Percentiles rank a stretch among this genome's conserved stretches.
These are phyloP conservation scores for Lecanicillium sp. DNA, from an alignment of 2,329 filamentous ascomycete species.

Conservation along the genomic window DNA sequence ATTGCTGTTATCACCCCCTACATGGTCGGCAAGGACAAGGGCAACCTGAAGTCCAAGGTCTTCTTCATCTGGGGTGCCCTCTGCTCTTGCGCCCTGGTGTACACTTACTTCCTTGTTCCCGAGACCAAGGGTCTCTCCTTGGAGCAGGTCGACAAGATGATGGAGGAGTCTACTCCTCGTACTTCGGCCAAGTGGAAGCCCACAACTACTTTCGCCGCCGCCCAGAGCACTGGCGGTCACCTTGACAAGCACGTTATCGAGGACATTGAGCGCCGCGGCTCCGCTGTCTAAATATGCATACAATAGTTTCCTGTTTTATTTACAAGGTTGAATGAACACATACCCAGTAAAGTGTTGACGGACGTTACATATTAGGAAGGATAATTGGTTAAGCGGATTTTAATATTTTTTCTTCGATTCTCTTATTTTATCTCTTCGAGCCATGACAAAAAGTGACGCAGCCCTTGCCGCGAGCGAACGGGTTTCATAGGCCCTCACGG, in stretches of 20 bases:
- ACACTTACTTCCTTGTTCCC: conserved; percentile 67
- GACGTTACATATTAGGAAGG: not conserved
- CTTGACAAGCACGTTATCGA: conserved; percentile 25
- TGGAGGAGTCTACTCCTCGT: conserved; percentile 76
- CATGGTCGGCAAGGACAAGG: conserved; percentile 56
- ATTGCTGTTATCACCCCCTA: conserved; percentile 66
- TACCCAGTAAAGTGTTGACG: conserved; percentile 5
- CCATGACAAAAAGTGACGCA: not conserved
- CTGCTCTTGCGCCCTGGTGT: conserved; percentile 54
- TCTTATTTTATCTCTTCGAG: too few relatives aligned
- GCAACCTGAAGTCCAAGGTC: conserved; percentile 62
- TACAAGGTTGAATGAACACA: conserved; percentile 11
- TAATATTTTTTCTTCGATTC: conserved; percentile 1
- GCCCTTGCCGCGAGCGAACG: too few relatives aligned
- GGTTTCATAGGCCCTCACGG: too few relatives aligned
- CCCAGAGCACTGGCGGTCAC: conserved; percentile 34
- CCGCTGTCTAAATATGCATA: conserved; percentile 24
- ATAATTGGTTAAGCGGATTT: not conserved
- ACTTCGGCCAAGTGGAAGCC: conserved; percentile 73
- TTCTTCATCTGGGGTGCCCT: conserved; percentile 73
- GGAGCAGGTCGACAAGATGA: conserved; percentile 80
- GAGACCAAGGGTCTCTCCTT: conserved; percentile 72
- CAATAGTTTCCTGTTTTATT: not conserved
- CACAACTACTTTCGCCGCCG: conserved; percentile 58
- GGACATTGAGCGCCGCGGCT: conserved; percentile 26